These are phyloP conservation scores for Lagenidium giganteum DNA, from an alignment of 352 stramenopile genomes.

Conservation along the genomic window DNA sequence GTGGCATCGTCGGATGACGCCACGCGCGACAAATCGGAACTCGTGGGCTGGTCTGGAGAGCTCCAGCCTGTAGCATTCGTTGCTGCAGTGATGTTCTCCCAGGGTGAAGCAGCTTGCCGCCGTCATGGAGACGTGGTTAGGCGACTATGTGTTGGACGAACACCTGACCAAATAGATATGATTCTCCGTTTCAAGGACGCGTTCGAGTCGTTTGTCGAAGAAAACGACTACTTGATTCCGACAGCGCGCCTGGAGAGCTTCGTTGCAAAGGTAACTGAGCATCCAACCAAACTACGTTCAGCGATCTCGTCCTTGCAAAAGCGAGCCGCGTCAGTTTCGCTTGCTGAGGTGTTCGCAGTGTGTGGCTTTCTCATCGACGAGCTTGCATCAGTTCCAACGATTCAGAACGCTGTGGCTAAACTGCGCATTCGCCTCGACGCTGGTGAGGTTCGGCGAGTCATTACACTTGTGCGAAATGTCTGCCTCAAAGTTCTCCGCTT, in stretches of 20 bases:
- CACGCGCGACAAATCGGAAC: too few relatives aligned
- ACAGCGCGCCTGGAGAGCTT: constrained; percentile 42
- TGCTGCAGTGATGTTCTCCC: constrained; percentile 62
- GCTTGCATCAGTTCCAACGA: constrained; percentile 39
- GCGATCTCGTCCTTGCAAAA: constrained; percentile 36
- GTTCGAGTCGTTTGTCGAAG: constrained; percentile 31
- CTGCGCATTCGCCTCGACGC: constrained; percentile 45
- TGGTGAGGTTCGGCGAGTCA: constrained; percentile 43
- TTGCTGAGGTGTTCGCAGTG: constrained; percentile 51
- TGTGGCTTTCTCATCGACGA: constrained; percentile 74
- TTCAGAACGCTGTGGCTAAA: constrained; percentile 49
- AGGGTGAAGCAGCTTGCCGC: constrained; percentile 39
- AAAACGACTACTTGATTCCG: constrained; percentile 16
- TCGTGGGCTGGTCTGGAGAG: too few relatives aligned
- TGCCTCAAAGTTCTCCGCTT: constrained; percentile 68
- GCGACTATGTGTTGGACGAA: constrained; percentile 51
- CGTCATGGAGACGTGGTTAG: constrained; percentile 54
- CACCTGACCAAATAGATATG: constrained; percentile 42
- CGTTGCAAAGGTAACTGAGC: constrained; percentile 29
- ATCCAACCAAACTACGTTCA: constrained; percentile 34
- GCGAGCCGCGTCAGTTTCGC: constrained; percentile 37
- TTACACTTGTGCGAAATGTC: constrained; percentile 41
- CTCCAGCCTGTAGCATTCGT: constrained; percentile 52
- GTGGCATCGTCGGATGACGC: too few relatives aligned
- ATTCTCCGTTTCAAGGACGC: constrained; percentile 59